phyloP scores from a whole-genome alignment of 306 rosid genomes.

The Rosa chinensis region DNA sequence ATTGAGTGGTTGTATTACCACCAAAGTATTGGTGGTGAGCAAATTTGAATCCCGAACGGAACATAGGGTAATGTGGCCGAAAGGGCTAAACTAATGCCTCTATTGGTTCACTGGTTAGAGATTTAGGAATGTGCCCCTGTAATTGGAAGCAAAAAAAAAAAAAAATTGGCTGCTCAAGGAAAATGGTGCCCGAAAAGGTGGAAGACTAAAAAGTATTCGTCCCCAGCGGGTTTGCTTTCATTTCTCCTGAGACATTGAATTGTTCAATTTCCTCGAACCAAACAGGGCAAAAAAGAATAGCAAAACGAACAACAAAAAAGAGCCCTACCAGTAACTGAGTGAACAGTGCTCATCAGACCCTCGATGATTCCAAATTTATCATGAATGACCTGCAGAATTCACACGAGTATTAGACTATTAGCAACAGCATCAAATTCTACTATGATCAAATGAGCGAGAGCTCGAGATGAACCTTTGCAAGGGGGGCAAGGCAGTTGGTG shows the following conservation, averaged over 20 bases:
- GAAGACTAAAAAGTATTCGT: background rate
- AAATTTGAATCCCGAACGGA: too few species aligned
- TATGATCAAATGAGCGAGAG: background rate
- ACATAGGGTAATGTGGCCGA: background rate
- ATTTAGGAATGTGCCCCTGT: too few species aligned
- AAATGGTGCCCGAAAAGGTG: background rate
- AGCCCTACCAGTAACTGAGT: slow-evolving; percentile 70
- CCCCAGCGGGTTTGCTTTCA: background rate
- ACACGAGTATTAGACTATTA: background rate
- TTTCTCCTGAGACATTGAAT: background rate
- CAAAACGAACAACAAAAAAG: background rate
- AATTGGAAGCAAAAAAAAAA: too few species aligned
- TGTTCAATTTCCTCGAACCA: background rate
- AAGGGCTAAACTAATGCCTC: background rate
- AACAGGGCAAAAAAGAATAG: background rate
- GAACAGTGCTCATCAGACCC: slow-evolving; percentile 95
- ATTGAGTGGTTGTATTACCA: too few species aligned
- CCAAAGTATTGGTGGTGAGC: too few species aligned
- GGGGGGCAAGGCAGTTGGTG: slow-evolving; percentile 91
- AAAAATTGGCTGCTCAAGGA: too few species aligned
- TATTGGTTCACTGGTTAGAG: background rate
- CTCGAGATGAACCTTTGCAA: slow-evolving; percentile 59
- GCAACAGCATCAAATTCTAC: background rate
- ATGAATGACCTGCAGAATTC: slow-evolving; percentile 59
- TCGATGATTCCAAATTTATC: slow-evolving; percentile 88